phyloP scores from a whole-genome alignment of 306 rosid species.

The Lablab purpureus region DNA sequence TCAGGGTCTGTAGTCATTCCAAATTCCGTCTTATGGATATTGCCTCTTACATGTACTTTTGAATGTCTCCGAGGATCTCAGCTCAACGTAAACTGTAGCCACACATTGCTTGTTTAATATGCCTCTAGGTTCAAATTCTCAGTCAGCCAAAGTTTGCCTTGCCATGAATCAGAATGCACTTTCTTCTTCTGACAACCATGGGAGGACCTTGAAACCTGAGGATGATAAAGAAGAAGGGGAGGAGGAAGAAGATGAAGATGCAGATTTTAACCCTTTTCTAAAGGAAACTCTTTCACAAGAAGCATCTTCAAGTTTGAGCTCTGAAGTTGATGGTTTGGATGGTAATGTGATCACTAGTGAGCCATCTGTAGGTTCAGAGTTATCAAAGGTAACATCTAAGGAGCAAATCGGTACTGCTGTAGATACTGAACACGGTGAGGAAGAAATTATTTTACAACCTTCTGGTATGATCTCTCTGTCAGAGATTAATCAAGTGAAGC shows the following conservation, averaged over 20 bases:
- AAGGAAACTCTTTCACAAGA: conserved; percentile 74
- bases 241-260: conserved; percentile 80
- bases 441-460: conserved; percentile 63
- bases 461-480: conserved; percentile 48
- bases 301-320: conserved; percentile 92
- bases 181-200: conserved; percentile 41
- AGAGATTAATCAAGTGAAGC: conserved; percentile 56
- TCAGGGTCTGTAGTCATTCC: conserved; percentile 45
- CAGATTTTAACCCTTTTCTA: conserved; percentile 79
- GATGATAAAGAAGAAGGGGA: conserved; percentile 60
- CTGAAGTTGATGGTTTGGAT: conserved; percentile 79
- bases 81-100: not conserved
- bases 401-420: conserved; percentile 44
- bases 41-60: conserved; percentile 4
- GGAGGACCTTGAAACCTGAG: conserved; percentile 50
- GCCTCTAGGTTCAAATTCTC: conserved; percentile 54
- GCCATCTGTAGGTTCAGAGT: conserved; percentile 45
- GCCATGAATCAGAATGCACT: conserved; percentile 41
- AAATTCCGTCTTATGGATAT: conserved; percentile 38
- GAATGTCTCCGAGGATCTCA: conserved; percentile 34
- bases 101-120: conserved; percentile 48
- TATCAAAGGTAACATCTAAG: conserved; percentile 39
- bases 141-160: conserved; percentile 47
- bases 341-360: conserved; percentile 58
- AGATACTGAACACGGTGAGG: conserved; percentile 66